Conservation (phyloP, 1,284 basidiomycete genomes). For the Crocinoboletus sp. region DNA sequence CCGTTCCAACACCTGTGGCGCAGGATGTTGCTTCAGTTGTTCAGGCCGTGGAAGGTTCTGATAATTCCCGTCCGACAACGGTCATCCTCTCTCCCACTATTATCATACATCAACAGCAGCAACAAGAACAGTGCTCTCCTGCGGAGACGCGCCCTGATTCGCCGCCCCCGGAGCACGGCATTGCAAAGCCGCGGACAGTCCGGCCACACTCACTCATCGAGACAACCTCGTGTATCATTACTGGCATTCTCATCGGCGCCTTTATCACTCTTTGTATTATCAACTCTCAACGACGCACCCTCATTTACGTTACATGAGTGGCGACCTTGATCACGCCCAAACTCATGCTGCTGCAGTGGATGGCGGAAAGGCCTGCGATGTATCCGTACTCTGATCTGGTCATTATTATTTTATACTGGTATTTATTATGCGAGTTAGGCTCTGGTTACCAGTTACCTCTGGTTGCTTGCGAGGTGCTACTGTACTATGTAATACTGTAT, state of each 20-base stretch:
- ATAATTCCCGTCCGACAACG: slow-evolving; percentile 7
- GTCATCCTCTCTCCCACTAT: slow-evolving; percentile 27
- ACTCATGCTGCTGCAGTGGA: neutral
- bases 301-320: slow-evolving; percentile 37
- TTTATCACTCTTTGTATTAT: slow-evolving; percentile 48
- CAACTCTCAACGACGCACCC: slow-evolving; percentile 46
- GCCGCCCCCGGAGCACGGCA: slow-evolving; percentile 6
- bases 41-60: slow-evolving; percentile 1
- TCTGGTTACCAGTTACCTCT: slow-evolving; percentile 8
- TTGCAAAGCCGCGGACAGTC: slow-evolving; percentile 14
- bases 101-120: slow-evolving; percentile 26
- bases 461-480: slow-evolving; percentile 2
- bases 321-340: neutral
- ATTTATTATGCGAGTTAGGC: slow-evolving; percentile 23
- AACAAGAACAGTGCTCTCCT: slow-evolving; percentile 12
- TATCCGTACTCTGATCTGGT: slow-evolving; percentile 14
- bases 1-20: slow-evolving; percentile 1
- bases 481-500: neutral
- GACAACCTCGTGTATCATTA: slow-evolving; percentile 47
- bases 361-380: slow-evolving; percentile 9
- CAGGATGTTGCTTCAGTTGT: slow-evolving; percentile 4
- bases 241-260: slow-evolving; percentile 52
- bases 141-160: slow-evolving; percentile 8
- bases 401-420: slow-evolving; percentile 28
- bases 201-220: slow-evolving; percentile 35